phyloP scores from a whole-genome alignment of 192 early-diverging fungal species.

The Coemansia sp. region DNA sequence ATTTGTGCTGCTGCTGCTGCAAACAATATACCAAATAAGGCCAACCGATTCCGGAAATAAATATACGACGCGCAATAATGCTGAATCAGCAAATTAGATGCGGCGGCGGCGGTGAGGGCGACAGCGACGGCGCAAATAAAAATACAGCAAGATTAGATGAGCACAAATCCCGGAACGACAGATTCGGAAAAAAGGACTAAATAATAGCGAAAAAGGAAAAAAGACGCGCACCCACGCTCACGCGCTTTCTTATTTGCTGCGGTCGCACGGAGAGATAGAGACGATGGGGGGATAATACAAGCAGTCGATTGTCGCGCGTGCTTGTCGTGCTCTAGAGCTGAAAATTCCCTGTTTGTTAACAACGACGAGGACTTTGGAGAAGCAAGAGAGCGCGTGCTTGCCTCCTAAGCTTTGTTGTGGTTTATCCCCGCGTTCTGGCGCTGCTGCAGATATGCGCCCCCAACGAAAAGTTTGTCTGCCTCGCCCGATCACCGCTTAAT shows the following conservation, averaged over 20 bases:
- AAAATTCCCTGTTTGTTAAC: constrained; percentile 13
- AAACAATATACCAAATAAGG: not conserved
- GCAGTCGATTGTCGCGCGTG: not conserved
- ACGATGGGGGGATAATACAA: not conserved
- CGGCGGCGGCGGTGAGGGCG: not conserved
- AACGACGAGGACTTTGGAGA: constrained; percentile 14
- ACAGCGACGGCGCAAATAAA: not conserved
- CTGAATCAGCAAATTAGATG: not conserved
- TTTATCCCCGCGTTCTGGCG: not conserved
- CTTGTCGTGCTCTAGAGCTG: constrained; percentile 2
- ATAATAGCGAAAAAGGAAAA: not conserved
- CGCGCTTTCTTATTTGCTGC: constrained; percentile 5
- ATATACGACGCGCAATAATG: not conserved
- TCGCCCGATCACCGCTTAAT: not conserved
- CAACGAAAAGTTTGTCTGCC: constrained; percentile 5
- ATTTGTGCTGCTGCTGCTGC: not conserved
- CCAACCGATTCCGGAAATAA: not conserved
- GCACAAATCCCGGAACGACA: not conserved
- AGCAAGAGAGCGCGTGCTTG: constrained; percentile 5
- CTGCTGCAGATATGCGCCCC: not conserved
- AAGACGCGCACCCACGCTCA: not conserved
- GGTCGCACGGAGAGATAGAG: not conserved
- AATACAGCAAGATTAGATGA: constrained; percentile 3
- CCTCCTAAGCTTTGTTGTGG: not conserved
- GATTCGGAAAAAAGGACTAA: not conserved